Conservation (phyloP, 2,329 filamentous ascomycete species). For the Cordyceps pruinosa region DNA sequence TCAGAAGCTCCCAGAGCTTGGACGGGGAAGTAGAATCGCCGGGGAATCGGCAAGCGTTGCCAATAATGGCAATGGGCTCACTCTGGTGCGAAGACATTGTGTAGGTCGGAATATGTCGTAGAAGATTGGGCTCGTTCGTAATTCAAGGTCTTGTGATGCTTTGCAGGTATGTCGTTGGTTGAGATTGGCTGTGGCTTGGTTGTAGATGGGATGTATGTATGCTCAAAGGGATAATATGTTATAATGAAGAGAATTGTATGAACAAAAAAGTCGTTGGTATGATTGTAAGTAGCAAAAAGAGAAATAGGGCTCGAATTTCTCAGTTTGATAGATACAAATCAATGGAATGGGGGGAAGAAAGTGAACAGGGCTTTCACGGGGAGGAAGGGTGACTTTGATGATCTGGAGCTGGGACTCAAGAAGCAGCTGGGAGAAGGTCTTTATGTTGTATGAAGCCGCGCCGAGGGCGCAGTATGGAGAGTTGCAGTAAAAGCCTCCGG, state of each 20-base stretch:
- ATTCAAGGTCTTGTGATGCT: background rate
- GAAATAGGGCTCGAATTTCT: slow-evolving; percentile 13
- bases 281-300: slow-evolving; percentile 11
- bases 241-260: slow-evolving; percentile 4
- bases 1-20: slow-evolving; percentile 16
- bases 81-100: slow-evolving; percentile 11
- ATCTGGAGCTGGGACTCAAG: background rate
- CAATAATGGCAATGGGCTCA: slow-evolving; percentile 21
- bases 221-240: slow-evolving; percentile 5
- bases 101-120: background rate
- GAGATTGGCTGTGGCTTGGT: background rate
- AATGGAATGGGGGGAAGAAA: background rate
- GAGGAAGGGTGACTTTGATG: slow-evolving; percentile 10
- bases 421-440: slow-evolving; percentile 1
- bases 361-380: slow-evolving; percentile 6
- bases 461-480: background rate
- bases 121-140: background rate
- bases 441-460: slow-evolving; percentile 10
- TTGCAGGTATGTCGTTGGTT: background rate
- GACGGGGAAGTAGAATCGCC: slow-evolving; percentile 17
- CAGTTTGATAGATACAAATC: slow-evolving; percentile 10
- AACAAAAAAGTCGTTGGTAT: slow-evolving; percentile 8
- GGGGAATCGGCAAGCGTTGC: slow-evolving; percentile 19
- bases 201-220: background rate
- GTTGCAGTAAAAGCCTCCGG: slow-evolving; percentile 1